Conservation (phyloP, 2,329 filamentous ascomycete species). For the Exophiala xenobiotica region DNA sequence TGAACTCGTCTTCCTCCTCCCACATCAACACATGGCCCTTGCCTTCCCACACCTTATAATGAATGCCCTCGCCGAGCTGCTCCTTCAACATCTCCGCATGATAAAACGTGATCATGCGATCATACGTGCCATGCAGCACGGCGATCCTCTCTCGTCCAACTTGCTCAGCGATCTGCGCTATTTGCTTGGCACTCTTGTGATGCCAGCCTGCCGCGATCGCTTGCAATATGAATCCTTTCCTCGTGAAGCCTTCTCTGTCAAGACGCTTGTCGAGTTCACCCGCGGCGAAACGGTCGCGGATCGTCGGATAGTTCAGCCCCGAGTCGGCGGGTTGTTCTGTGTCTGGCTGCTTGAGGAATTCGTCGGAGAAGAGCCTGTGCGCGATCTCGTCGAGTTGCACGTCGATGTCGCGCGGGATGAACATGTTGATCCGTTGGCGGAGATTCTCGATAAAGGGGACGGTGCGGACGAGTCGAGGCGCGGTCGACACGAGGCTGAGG, state of each 20-base stretch:
- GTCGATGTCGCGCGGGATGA: conserved; percentile 70
- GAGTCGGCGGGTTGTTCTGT: conserved; percentile 30
- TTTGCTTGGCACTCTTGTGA: conserved; percentile 66
- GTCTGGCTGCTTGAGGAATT: conserved; percentile 49
- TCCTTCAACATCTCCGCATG: conserved; percentile 69
- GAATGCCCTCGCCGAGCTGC: conserved; percentile 58
- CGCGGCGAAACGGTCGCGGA: conserved; percentile 79
- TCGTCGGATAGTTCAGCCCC: conserved; percentile 60
- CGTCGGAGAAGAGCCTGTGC: conserved; percentile 62
- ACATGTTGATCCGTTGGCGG: conserved; percentile 54
- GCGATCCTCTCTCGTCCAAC: conserved; percentile 73
- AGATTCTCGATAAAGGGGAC: conserved; percentile 62
- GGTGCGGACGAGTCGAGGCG: conserved; percentile 61
- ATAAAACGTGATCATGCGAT: conserved; percentile 73
- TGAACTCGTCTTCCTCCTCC: conserved; percentile 70
- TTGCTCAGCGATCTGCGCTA: conserved; percentile 63
- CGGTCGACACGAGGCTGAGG: conserved; percentile 62
- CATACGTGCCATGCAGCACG: conserved; percentile 71
- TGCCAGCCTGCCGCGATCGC: conserved; percentile 78
- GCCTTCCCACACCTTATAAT: conserved; percentile 61
- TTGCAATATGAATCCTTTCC: conserved; percentile 71
- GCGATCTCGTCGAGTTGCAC: conserved; percentile 64
- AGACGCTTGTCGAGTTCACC: conserved; percentile 72
- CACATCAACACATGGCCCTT: conserved; percentile 73
- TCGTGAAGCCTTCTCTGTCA: conserved; percentile 60